Percentiles rank a stretch among this genome's conserved stretches.
These are phyloP conservation scores for Colletotrichum melonis DNA, from an alignment of 2,329 filamentous ascomycete species.

Conservation along the genomic window DNA sequence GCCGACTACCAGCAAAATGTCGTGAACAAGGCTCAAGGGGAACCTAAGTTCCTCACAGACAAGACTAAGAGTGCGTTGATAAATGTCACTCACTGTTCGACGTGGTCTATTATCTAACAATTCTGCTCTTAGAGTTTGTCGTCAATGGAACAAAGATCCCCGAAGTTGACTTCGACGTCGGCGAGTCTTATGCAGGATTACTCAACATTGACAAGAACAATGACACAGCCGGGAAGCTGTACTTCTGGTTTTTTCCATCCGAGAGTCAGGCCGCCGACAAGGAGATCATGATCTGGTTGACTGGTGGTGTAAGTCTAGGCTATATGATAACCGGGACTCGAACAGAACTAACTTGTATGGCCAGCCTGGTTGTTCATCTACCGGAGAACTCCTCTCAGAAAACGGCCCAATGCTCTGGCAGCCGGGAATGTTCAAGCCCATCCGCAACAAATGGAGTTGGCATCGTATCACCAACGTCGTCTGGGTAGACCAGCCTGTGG, in stretches of 20 bases:
- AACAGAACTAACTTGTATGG: not conserved
- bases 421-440: constrained; percentile 74
- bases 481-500: constrained; percentile 77
- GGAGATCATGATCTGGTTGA: constrained; percentile 73
- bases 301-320: constrained; percentile 58
- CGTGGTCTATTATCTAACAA: not conserved
- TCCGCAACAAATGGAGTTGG: constrained; percentile 79
- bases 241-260: constrained; percentile 76
- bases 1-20: not conserved
- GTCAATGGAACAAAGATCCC: constrained; percentile 75
- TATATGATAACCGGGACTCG: not conserved
- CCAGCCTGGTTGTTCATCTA: constrained; percentile 68
- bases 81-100: rapidly evolving
- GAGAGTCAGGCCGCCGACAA: constrained; percentile 60
- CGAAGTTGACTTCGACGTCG: constrained; percentile 76
- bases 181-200: constrained; percentile 73
- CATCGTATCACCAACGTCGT: constrained; percentile 81
- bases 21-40: not conserved
- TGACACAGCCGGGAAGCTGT: constrained; percentile 64
- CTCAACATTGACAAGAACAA: constrained; percentile 63
- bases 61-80: constrained; percentile 21
- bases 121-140: constrained; percentile 61
- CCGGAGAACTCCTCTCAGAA: constrained; percentile 79
- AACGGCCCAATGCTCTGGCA: constrained; percentile 82
- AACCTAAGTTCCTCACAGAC: constrained; percentile 42